Conservation (phyloP, 441 rosid genomes). For the Adansonia grandidieri region DNA sequence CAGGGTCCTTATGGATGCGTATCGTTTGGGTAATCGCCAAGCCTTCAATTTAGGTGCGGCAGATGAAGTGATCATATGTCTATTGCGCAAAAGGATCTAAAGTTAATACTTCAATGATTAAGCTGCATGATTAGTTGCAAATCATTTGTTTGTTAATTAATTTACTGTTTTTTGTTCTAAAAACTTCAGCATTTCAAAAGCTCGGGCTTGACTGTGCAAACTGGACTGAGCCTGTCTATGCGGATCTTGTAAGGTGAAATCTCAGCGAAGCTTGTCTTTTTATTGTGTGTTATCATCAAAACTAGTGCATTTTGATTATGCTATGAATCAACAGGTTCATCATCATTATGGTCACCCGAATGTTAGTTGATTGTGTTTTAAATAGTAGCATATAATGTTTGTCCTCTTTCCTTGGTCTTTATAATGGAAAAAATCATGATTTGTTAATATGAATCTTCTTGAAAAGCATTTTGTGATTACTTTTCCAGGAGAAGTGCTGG, state of each 20-base stretch:
- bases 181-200: constrained; percentile 72
- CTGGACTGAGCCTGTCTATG: constrained; percentile 86
- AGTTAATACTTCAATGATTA: constrained; percentile 25
- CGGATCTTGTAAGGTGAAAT: constrained; percentile 69
- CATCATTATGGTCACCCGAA: neutral
- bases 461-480: constrained; percentile 29
- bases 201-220: constrained; percentile 96
- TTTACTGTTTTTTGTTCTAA: constrained; percentile 15
- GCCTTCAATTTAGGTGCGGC: constrained; percentile 80
- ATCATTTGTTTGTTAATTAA: constrained; percentile 6
- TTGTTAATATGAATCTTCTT: constrained; percentile 20
- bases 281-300: neutral
- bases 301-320: neutral
- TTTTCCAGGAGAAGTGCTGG: constrained; percentile 71
- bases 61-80: constrained; percentile 25
- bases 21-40: constrained; percentile 76
- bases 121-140: constrained; percentile 2
- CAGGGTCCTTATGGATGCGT: constrained; percentile 88
- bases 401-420: neutral
- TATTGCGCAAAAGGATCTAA: constrained; percentile 17
- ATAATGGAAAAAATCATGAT: neutral
- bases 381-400: neutral
- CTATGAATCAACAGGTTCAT: neutral
- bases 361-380: neutral
- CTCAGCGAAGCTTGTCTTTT: constrained; percentile 6